Evolutionary conservation across 805 yeast genomes (phyloP), one percentile per base, ranked within the genome.

Genomic region (Spathaspora arborariae): DNA sequence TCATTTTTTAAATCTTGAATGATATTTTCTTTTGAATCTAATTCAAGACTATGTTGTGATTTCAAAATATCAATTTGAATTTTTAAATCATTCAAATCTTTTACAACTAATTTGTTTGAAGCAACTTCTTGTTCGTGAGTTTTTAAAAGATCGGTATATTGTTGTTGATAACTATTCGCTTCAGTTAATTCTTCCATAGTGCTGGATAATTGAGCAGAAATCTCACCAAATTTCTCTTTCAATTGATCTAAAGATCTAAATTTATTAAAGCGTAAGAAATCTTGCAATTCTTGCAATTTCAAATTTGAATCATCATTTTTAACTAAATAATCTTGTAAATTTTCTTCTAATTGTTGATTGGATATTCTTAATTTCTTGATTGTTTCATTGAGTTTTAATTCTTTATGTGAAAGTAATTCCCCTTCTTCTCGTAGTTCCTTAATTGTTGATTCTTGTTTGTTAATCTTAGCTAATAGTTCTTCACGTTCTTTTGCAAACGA

Each of bases 381-480:
- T 0, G 82, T 72, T 36, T 81, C 87, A 53, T 79, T 81, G 44
- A 82, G 74, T 53, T 78, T 80, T 21, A 88, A 72, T 56, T 92
- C 97, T 50, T 80, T 82, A 48, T 76, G 75, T 0, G 94, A 81
- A 34, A 89, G 64, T 20, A 76, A 79, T 51, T 85, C 83, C 3
- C 96, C 96, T 63, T 90, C 96, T 45, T 78, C 80, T 58, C 86
- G 59, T 22, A 91, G 66, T 47, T 84, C 82, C 15, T 78, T 76
- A 20, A 91, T 81, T 24, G 81, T 78, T 10, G 70, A 75, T 44
- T 90, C 88, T 68, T 70, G 84, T 55, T 63, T 79, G 56, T 51
- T 65, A 41, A 63, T 62, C 46, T 64, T 74, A 51, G 54, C 69
- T 51, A 47, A 55, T 46, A 58, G 52, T 5, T 47, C 59, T 15